Evolutionary conservation across 2,329 filamentous ascomycete species (phyloP), one percentile per base, ranked within the genome.

Genomic region (Davidsoniella eucalypti): DNA sequence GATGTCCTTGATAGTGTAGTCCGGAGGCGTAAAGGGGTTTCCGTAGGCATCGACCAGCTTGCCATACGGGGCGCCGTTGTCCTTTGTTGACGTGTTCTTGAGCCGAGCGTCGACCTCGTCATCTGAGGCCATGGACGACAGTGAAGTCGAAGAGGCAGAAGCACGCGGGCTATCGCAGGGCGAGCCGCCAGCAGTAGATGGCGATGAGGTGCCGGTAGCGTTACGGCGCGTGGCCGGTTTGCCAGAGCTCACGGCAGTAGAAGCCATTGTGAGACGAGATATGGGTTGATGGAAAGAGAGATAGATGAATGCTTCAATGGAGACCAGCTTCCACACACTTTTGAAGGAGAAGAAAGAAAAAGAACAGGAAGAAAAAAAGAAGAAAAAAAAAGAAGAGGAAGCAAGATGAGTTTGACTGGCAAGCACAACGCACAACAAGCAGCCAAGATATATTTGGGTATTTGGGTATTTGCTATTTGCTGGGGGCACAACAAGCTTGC

Each of bases 1-100:
- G 63, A 98, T 90, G 63, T 98, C 78, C 74, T 94, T 94, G 75
- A 98, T 94, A 63, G 87, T 94, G 72, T 84, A 98, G 68, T 96
- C 82, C 58, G 92, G 92, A 52, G 94, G 75, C 66, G 86, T 73
- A 71, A 98, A 98, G 61, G 87, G 76, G 67, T 96, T 94, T 67
- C 92, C 92, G 65, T 94, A 92, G 10, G 87, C 90, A 69, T 98
- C 88, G 56, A 92, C 61, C 58, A 98, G 76, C 64, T 80, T 78
- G 59, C 76, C 78, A 58, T 75, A 80, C 57, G 57, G 56, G 50
- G 60, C 49, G 56, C 67, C 63, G 57, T 59, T 49, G 58, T 58
- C 57, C 50, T 51, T 43, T 16, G 17, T 25, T 17, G 51, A 14
- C 18, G 47, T 43, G 10, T 46, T 44, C 52, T 69, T 65, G 56